phyloP scores from a whole-genome alignment of 106 monocot genomes.

The Gastrodia elata region DNA sequence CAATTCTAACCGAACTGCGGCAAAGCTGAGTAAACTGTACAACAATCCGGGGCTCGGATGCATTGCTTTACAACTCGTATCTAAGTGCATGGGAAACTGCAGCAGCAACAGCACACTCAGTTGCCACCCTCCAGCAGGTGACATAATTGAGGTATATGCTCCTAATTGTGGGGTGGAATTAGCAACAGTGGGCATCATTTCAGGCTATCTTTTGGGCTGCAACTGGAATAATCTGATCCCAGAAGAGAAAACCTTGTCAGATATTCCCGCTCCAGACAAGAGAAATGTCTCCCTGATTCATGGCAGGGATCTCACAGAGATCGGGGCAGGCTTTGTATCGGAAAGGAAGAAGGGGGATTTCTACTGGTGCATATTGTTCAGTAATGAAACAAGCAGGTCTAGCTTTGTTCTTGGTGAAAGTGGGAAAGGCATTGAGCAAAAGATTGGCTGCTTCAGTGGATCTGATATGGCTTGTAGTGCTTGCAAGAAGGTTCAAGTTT shows the following conservation, averaged over 20 bases:
- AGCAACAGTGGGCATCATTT: constrained; percentile 45
- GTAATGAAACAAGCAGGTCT: constrained; percentile 34
- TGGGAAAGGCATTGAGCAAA: constrained; percentile 58
- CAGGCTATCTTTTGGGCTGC: constrained; percentile 45
- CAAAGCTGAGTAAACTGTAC: constrained; percentile 46
- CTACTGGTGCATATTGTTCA: constrained; percentile 67
- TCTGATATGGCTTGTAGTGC: constrained; percentile 32
- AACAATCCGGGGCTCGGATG: constrained; percentile 66
- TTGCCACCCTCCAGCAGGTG: constrained; percentile 39
- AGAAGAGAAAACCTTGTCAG: constrained; percentile 34
- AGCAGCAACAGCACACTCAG: constrained; percentile 33
- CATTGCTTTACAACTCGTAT: constrained; percentile 79
- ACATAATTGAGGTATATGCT: constrained; percentile 77
- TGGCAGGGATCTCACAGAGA: constrained; percentile 42
- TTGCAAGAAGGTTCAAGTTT: constrained; percentile 11
- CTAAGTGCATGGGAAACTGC: constrained; percentile 49
- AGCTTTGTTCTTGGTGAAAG: constrained; percentile 69
- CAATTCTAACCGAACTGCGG: constrained; percentile 50
- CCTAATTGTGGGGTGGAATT: constrained; percentile 80
- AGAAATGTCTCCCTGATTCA: constrained; percentile 26
- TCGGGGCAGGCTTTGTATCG: constrained; percentile 45
- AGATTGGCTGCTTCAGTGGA: constrained; percentile 62
- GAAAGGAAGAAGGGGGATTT: constrained; percentile 30
- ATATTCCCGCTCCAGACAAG: constrained; percentile 18
- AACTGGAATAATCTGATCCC: constrained; percentile 26